These are phyloP conservation scores for Melastoma malabathricum DNA, from an alignment of 345 rosid genomes.

Conservation along the genomic window DNA sequence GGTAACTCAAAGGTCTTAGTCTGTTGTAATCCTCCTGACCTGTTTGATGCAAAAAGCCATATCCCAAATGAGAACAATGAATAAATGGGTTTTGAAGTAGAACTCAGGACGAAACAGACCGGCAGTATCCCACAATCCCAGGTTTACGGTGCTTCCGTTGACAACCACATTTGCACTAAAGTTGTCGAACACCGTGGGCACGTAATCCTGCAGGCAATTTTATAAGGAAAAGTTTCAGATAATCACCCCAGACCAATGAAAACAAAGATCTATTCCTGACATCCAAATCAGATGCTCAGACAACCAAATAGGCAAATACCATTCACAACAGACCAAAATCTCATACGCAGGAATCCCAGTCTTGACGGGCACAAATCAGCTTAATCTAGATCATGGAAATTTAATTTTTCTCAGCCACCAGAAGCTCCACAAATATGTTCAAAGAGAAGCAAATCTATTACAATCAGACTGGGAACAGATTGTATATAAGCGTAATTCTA, in stretches of 20 bases:
- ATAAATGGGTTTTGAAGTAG: slow-evolving; percentile 1
- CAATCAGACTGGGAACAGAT: too few relatives aligned
- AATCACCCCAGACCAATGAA: slow-evolving; percentile 7
- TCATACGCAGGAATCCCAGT: too few relatives aligned
- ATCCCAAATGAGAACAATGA: slow-evolving; percentile 2
- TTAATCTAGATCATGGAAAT: too few relatives aligned
- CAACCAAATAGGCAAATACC: too few relatives aligned
- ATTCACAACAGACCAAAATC: too few relatives aligned
- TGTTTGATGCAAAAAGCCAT: slow-evolving; percentile 15
- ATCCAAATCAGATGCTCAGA: too few relatives aligned
- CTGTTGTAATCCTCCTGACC: slow-evolving; percentile 95
- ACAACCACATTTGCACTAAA: slow-evolving; percentile 96
- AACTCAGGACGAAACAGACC: slow-evolving; percentile 24
- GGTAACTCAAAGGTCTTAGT: slow-evolving; percentile 83
- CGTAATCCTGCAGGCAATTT: slow-evolving; percentile 57
- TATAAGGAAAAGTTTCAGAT: slow-evolving; percentile 4
- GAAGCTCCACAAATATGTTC: too few relatives aligned
- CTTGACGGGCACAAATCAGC: too few relatives aligned
- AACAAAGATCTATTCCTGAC: too few relatives aligned
- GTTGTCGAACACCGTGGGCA: slow-evolving; percentile 90
- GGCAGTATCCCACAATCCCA: slow-evolving; percentile 97
- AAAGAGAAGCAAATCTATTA: too few relatives aligned
- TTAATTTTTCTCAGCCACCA: too few relatives aligned
- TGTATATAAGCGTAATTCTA: too few relatives aligned
- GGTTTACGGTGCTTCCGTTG: slow-evolving; percentile 73